phyloP scores from a whole-genome alignment of 306 rosid genomes.

The Pyrus communis region DNA sequence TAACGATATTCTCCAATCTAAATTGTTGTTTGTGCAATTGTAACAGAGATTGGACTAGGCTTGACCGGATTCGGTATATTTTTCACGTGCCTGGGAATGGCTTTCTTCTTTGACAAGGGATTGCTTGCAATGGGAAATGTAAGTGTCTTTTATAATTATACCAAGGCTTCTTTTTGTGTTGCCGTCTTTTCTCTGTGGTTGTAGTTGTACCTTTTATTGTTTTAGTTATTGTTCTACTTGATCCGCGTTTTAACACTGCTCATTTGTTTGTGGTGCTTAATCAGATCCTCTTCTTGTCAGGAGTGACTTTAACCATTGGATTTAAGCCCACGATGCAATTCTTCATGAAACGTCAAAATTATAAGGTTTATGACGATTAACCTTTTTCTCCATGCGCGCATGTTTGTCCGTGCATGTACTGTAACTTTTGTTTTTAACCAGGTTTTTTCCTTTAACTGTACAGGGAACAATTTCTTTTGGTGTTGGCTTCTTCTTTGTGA shows the following conservation, averaged over 20 bases:
- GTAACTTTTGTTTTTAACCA: background rate
- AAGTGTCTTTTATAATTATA: constrained; percentile 22
- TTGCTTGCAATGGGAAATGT: constrained; percentile 98
- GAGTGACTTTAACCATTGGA: constrained; percentile 91
- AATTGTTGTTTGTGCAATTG: constrained; percentile 14
- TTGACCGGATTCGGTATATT: constrained; percentile 95
- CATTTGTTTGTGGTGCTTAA: constrained; percentile 25
- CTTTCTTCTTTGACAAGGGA: constrained; percentile 96
- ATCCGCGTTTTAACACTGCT: constrained; percentile 23
- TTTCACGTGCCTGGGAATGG: constrained; percentile 78
- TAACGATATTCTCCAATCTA: background rate
- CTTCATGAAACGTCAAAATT: constrained; percentile 88
- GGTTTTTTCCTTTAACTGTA: constrained; percentile 2
- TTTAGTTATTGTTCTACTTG: background rate
- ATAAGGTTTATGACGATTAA: constrained; percentile 48
- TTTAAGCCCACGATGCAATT: constrained; percentile 86
- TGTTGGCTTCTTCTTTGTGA: constrained; percentile 76
- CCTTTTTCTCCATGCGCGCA: background rate
- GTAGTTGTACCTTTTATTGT: background rate
- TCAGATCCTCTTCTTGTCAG: constrained; percentile 94
- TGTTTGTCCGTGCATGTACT: background rate
- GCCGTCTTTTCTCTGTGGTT: background rate
- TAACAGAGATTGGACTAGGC: constrained; percentile 92
- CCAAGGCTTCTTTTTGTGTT: constrained; percentile 1
- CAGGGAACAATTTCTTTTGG: constrained; percentile 95